A percentile compares a stretch with the other conserved stretches of the same genome.
phyloP scores from a whole-genome alignment of 352 stramenopile genomes.

The Pythium aquatile region DNA sequence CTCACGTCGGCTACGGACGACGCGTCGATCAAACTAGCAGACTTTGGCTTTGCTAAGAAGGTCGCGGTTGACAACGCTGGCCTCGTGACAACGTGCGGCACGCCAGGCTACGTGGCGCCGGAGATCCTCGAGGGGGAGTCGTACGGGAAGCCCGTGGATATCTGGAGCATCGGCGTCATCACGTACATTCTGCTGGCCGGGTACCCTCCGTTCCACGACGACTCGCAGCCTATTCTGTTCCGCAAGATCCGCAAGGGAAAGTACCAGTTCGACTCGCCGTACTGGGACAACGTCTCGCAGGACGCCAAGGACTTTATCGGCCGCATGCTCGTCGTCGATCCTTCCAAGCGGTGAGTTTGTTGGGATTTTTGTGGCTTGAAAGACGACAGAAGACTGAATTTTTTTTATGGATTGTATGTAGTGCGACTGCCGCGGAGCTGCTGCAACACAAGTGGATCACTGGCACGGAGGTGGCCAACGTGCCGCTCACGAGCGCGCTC shows the following conservation, averaged over 20 bases:
- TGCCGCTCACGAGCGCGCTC: constrained; percentile 72
- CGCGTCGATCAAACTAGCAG: constrained; percentile 88
- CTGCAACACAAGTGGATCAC: constrained; percentile 78
- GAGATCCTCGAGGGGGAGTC: constrained; percentile 82
- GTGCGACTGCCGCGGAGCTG: constrained; percentile 51
- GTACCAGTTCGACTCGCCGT: constrained; percentile 86
- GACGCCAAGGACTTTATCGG: constrained; percentile 90
- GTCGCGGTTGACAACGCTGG: constrained; percentile 57
- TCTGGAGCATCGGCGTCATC: constrained; percentile 88
- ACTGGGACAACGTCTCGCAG: constrained; percentile 88
- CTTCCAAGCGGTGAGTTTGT: constrained; percentile 51
- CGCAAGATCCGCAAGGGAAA: constrained; percentile 84
- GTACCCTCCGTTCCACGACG: constrained; percentile 90
- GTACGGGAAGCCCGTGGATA: constrained; percentile 82
- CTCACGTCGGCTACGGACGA: constrained; percentile 75
- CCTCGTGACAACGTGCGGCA: constrained; percentile 75
- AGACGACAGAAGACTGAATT: constrained; percentile 4
- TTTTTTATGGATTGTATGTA: constrained; percentile 7
- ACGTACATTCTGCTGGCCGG: constrained; percentile 89
- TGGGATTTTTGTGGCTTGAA: too few relatives aligned
- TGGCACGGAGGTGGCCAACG: constrained; percentile 59
- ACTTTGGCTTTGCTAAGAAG: constrained; percentile 93
- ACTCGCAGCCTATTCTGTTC: constrained; percentile 93
- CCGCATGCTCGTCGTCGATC: constrained; percentile 82
- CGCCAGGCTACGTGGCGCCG: constrained; percentile 76